A percentile compares a stretch with the other conserved stretches of the same genome.
Conservation (phyloP, 2,329 filamentous ascomycete species). For the Calycina marina region DNA sequence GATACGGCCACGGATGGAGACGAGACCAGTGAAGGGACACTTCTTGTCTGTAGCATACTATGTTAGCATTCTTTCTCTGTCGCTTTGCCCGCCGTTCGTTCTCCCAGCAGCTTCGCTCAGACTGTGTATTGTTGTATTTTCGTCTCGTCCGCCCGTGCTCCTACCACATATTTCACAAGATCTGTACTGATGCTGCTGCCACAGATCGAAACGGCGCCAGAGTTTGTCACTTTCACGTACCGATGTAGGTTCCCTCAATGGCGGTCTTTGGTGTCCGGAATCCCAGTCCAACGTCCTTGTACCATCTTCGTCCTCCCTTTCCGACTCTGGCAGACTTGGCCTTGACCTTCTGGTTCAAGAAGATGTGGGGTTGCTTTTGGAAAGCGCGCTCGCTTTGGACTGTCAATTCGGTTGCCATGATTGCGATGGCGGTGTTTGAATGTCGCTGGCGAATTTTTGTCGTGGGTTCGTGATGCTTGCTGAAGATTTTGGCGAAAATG, state of each 20-base stretch:
- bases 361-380: slow-evolving; percentile 99
- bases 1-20: slow-evolving; percentile 99
- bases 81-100: background rate
- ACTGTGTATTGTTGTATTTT: too few relatives aligned
- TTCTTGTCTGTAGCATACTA: slow-evolving; percentile 74
- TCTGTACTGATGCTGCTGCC: too few relatives aligned
- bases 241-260: slow-evolving; percentile 98
- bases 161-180: too few relatives aligned
- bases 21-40: slow-evolving; percentile 98
- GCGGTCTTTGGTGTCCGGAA: slow-evolving; percentile 98
- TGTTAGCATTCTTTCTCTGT: slow-evolving; percentile 1
- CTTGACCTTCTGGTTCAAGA: slow-evolving; percentile 94
- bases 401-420: slow-evolving; percentile 95
- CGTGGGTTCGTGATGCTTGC: background rate
- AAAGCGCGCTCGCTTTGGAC: slow-evolving; percentile 99
- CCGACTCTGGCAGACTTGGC: slow-evolving; percentile 70
- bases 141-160: background rate
- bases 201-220: too few relatives aligned
- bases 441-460: slow-evolving; percentile 12
- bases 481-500: background rate
- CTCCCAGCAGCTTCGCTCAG: too few relatives aligned
- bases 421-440: slow-evolving; percentile 20
- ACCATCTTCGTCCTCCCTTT: slow-evolving; percentile 89
- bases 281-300: slow-evolving; percentile 98
- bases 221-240: slow-evolving; percentile 50